Evolutionary conservation across 2,329 filamentous ascomycete species (phyloP).

Genomic region (Clonostachys sp.): DNA sequence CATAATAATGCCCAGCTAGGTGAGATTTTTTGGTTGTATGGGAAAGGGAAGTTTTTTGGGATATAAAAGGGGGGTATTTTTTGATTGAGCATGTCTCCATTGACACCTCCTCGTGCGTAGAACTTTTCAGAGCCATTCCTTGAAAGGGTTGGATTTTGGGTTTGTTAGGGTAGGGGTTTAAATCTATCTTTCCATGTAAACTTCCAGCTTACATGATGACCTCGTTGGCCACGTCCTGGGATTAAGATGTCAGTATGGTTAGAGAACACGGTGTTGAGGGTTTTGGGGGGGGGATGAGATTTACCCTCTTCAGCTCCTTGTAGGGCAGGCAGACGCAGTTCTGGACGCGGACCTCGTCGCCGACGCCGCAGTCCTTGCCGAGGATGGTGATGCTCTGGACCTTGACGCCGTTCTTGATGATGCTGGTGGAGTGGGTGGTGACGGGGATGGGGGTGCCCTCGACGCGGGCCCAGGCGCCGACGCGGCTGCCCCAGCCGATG

Average conservation of each 20-base stretch:
- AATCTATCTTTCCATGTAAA: too few relatives aligned
- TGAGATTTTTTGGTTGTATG: too few relatives aligned
- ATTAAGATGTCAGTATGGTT: conserved; percentile 8
- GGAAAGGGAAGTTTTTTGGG: too few relatives aligned
- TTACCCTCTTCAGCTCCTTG: conserved; percentile 94
- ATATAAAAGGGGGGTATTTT: too few relatives aligned
- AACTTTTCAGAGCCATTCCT: too few relatives aligned
- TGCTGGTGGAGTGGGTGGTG: conserved; percentile 85
- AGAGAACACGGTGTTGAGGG: background rate
- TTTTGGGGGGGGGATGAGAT: conserved; percentile 27
- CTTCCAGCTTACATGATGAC: conserved; percentile 75
- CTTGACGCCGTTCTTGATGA: conserved; percentile 97
- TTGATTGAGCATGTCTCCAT: too few relatives aligned
- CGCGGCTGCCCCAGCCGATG: conserved; percentile 92
- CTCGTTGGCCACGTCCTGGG: conserved; percentile 76
- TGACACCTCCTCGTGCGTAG: too few relatives aligned
- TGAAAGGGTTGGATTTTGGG: too few relatives aligned
- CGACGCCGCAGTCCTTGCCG: conserved; percentile 91
- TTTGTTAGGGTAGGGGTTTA: too few relatives aligned
- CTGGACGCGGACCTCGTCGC: conserved; percentile 91
- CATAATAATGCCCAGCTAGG: too few relatives aligned
- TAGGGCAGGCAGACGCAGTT: conserved; percentile 97
- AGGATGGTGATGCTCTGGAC: conserved; percentile 97
- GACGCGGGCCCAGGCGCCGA: conserved; percentile 97
- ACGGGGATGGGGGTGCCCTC: conserved; percentile 90